A percentile compares a stretch with the other conserved stretches of the same genome.
These are phyloP conservation scores for Fusarium brachygibbosum DNA, from an alignment of 2,329 filamentous ascomycete species.

Conservation along the genomic window DNA sequence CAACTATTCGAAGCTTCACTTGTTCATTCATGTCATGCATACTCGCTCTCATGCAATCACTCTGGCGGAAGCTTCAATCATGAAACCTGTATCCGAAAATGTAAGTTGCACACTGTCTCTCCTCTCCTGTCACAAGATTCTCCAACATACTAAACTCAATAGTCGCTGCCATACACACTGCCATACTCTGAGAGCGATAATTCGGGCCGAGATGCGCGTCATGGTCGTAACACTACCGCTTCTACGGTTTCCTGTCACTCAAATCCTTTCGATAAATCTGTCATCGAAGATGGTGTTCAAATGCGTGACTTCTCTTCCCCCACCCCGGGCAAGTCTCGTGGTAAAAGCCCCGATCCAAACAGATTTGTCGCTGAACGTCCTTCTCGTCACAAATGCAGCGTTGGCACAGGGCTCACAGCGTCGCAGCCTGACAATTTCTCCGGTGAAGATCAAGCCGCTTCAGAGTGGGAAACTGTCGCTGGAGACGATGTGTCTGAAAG, in stretches of 20 bases:
- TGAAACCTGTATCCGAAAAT: slow-evolving; percentile 31
- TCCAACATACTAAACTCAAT: slow-evolving; percentile 18
- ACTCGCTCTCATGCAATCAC: not conserved
- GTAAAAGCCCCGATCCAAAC: slow-evolving; percentile 17
- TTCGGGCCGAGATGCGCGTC: slow-evolving; percentile 40
- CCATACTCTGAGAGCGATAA: slow-evolving; percentile 37
- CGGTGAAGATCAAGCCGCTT: slow-evolving; percentile 42
- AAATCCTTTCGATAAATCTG: slow-evolving; percentile 26
- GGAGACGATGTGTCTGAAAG: slow-evolving; percentile 46
- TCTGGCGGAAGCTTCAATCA: slow-evolving; percentile 10
- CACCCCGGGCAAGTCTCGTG: slow-evolving; percentile 10
- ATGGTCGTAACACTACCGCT: slow-evolving; percentile 34
- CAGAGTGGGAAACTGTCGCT: slow-evolving; percentile 52
- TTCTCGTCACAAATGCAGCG: slow-evolving; percentile 8
- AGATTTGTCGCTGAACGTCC: slow-evolving; percentile 37
- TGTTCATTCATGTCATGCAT: not conserved
- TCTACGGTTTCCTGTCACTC: slow-evolving; percentile 34
- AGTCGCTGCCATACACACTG: slow-evolving; percentile 35
- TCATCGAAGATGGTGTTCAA: slow-evolving; percentile 20
- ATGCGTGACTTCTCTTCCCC: slow-evolving; percentile 28
- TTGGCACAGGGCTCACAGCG: not conserved
- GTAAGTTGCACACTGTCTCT: slow-evolving; percentile 11
- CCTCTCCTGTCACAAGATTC: not conserved
- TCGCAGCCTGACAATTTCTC: slow-evolving; percentile 5
- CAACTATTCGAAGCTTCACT: not conserved